Conservation (phyloP, 139 green algal genomes). For the Edaphochlamys debaryana region DNA sequence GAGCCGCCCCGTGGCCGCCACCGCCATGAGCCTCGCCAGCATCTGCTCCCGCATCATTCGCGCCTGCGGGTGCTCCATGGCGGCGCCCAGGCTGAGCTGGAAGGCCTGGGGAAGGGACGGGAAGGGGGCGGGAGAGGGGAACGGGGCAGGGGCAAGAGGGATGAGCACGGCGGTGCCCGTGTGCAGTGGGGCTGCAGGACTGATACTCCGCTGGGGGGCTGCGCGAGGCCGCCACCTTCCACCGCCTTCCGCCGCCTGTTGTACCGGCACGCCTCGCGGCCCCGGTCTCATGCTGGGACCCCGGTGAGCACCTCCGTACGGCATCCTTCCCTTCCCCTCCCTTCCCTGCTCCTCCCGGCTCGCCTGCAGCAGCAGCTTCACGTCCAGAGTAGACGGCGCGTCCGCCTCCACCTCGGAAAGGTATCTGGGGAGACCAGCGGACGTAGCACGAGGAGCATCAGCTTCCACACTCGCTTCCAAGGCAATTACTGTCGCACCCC, state of each 20-base stretch:
- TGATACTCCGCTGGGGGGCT: no score
- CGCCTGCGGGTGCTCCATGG: slow-evolving; percentile 64
- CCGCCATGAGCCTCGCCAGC: slow-evolving; percentile 74
- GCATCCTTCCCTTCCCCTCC: no score
- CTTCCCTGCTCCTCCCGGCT: background rate
- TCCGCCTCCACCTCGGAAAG: slow-evolving; percentile 31
- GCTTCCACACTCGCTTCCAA: background rate
- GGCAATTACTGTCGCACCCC: no score
- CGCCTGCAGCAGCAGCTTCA: slow-evolving; percentile 49
- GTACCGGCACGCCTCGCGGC: no score
- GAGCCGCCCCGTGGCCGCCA: slow-evolving; percentile 39
- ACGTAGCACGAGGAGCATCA: no score
- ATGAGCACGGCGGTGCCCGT: background rate
- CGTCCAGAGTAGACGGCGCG: background rate
- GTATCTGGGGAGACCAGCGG: slow-evolving; percentile 37
- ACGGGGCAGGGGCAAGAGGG: no score
- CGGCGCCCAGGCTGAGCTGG: slow-evolving; percentile 79
- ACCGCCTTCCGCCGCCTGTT: no score
- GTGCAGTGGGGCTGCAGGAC: no score
- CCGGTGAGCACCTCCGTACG: no score
- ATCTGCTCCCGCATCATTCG: slow-evolving; percentile 84
- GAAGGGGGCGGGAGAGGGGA: background rate
- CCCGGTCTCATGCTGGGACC: no score
- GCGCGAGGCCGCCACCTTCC: no score
- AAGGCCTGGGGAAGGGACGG: slow-evolving; percentile 72